Percentiles rank a stretch among this genome's conserved stretches.
Conservation (phyloP, 495 filamentous ascomycete genomes). For the Tuber calosporum region DNA sequence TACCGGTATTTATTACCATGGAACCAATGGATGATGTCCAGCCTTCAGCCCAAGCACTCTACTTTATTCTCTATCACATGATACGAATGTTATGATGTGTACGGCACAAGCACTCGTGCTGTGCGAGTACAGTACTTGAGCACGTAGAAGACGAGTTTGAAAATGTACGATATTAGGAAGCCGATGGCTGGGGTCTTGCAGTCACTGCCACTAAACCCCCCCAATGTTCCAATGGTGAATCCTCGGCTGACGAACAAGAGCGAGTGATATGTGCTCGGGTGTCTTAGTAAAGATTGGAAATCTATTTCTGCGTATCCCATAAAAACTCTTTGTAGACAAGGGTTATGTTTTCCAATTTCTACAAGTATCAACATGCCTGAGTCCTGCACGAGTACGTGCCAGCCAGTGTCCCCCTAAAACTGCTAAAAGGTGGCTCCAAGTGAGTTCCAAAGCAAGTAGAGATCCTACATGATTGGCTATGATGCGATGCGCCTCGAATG, state of each 20-base stretch:
- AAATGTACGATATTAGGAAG: background rate
- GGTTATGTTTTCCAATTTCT: background rate
- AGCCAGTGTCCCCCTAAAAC: background rate
- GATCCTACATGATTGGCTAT: constrained; percentile 28
- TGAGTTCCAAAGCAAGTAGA: constrained; percentile 9
- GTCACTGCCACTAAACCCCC: background rate
- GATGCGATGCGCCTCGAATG: constrained; percentile 33
- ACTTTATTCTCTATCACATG: background rate
- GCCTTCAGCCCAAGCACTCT: background rate
- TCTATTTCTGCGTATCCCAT: background rate
- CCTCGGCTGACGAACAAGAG: background rate
- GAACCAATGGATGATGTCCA: background rate
- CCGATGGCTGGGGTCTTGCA: background rate
- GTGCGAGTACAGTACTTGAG: no score
- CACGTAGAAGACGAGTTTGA: background rate
- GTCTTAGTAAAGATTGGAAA: background rate
- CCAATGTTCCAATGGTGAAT: background rate
- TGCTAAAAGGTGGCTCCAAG: constrained; percentile 11
- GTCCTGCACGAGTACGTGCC: background rate
- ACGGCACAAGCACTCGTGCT: no score
- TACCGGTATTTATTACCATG: background rate
- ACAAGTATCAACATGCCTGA: background rate
- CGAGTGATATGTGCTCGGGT: background rate
- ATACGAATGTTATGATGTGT: background rate
- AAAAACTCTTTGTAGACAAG: background rate